Evolutionary conservation across 345 rosid species (phyloP).

Genomic region (Aegle marmelos): DNA sequence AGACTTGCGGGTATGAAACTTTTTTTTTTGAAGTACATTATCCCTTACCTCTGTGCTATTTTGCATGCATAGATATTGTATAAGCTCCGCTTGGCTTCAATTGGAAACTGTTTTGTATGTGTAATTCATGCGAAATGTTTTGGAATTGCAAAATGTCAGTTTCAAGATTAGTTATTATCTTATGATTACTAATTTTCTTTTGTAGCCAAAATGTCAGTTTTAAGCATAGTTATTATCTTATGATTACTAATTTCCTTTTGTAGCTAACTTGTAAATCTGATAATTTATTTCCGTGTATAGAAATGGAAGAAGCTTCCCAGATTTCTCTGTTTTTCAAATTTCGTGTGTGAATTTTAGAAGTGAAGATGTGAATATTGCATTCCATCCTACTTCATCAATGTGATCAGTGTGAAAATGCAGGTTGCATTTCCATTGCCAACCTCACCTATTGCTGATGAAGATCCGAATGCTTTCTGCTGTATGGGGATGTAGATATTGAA

Average conservation of each 20-base stretch:
- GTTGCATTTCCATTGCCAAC: background rate
- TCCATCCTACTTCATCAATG: background rate
- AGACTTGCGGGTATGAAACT: conserved; percentile 49
- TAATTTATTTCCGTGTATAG: background rate
- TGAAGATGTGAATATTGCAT: background rate
- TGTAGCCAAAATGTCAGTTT: too few species aligned
- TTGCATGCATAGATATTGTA: background rate
- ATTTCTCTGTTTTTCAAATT: background rate
- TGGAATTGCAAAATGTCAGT: background rate
- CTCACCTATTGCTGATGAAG: background rate
- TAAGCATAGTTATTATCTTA: background rate
- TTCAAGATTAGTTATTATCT: background rate
- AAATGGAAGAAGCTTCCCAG: background rate
- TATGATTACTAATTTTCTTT: background rate
- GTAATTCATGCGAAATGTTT: too few species aligned
- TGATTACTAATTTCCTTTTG: background rate
- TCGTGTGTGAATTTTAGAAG: background rate
- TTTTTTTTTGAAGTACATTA: background rate
- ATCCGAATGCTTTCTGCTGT: background rate
- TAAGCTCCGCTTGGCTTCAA: background rate
- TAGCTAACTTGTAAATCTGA: background rate
- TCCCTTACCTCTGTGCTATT: background rate
- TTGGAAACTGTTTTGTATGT: background rate
- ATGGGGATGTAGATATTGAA: background rate
- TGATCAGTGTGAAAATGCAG: background rate